Evolutionary conservation across 371 early-diverging fungal genomes (phyloP), one percentile per base, ranked within the genome.

Genomic region (Syncephalastrum contaminatum): DNA sequence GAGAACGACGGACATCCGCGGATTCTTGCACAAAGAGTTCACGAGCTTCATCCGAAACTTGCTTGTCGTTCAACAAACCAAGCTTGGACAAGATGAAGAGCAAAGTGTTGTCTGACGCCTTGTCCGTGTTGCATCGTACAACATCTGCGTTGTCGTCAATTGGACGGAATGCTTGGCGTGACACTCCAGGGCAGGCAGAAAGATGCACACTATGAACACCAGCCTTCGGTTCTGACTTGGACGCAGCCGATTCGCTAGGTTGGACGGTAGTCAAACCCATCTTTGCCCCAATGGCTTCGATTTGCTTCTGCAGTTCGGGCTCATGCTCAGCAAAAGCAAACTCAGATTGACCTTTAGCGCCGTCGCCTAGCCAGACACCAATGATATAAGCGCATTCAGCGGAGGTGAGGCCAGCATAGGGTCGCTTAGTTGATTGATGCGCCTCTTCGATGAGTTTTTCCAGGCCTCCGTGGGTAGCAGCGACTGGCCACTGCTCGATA

Each of bases 1-100:
- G 44, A 22, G 22, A 13, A 22, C 22, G 45, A 53, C 54, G 54
- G 18, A 53, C 44, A 0, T 53, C 47, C 15, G 47, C 47, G 21
- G 47, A 47, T n/a, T 47, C 47, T 47, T 47, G 47, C 15, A 47
- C 20, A 47, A 47, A 47, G 47, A 47, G 20, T 18, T 47, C 47
- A 19, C 15, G 15, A 47, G 15, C 20, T 47, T 47, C 47, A 47
- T 47, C 47, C 4, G 47, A 18, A 21, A 47, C 18, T 1, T 21
- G 13, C 47, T 47, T 47, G 47, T 18, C 47, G 4, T 3, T n/a
- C 18, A 18, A 47, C 15, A 47, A n/a, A 7, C 47, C 47, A 47
- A 47, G 47, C 15, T 20, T 15, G 2, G 47, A 18, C 47, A 47
- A 47, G 47, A 47, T 47, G 20, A 18, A 47, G 8, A 47, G 13